Base-by-base conservation (phyloP, 1,284 basidiomycete species). In the Pseudozyma thailandica region DNA sequence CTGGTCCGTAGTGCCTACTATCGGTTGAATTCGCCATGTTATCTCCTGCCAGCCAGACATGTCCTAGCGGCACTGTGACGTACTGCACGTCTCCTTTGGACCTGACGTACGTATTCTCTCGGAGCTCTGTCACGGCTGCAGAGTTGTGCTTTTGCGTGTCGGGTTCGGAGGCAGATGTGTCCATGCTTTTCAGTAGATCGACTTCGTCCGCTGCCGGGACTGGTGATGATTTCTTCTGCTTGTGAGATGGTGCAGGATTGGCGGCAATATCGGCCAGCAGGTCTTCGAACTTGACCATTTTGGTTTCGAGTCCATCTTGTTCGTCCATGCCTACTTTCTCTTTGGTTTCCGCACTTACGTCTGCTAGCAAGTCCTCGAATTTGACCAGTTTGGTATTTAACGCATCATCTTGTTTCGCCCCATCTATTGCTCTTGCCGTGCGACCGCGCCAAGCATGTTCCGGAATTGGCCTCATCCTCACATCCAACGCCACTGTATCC, bases 1-100 rank as follows among this genome's bases (percentile, higher is more conserved):
- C 90, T 6, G 95, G 94, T 0, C 95, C 95, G 84, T 97, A 97
- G 39, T 87, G 85, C 56, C 94, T 87, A 26, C 93, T 97, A 84
- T 98, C 95, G 9, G 89, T 89, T 41, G 92, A 94, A 74, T 87
- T 88, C 27, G 87, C 86, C 56, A 91, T 85, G 76, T 98, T 98
- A 85, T 98, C 95, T 13, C 95, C 95, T 26, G 87, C 88, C 41
- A 96, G 86, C 94, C 94, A 98, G n/a, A 97, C 78, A 38, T 82
- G 78, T 0, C 80, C 80, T 6, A 49, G 43, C 3, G 70, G 64
- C 0, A 71, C 39, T 4, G 64, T 64, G 31, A 74, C 50, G 50
- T 69, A 73, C 42, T 73, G 64, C 1, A 73, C 70, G 23, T 73
- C 60, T 31, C 60, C 64, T 20, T 55, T 64, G 33, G 58, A 44